A percentile compares a stretch with the other conserved stretches of the same genome.
Evolutionary conservation across 2,329 filamentous ascomycete species (phyloP).

Genomic region (Trichoderma brevicompactum): DNA sequence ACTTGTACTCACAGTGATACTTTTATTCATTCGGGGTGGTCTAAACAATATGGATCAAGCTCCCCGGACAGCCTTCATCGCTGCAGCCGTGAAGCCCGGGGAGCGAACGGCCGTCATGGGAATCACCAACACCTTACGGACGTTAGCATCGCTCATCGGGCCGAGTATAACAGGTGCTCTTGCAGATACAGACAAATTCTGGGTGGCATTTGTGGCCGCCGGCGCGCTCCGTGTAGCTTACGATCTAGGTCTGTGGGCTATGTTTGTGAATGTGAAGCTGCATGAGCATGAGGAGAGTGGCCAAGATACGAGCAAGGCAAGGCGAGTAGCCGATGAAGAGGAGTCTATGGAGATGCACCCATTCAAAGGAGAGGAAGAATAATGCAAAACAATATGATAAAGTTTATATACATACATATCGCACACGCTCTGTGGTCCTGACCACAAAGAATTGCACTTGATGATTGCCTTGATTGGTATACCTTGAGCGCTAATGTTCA

Average conservation of each 20-base stretch:
- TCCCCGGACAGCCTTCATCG: constrained; percentile 67
- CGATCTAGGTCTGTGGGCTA: constrained; percentile 60
- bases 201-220: constrained; percentile 65
- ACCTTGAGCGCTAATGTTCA: too few relatives aligned
- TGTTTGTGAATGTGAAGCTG: constrained; percentile 63
- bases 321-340: constrained; percentile 19
- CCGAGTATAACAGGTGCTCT: constrained; percentile 61
- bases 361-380: too few relatives aligned
- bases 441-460: too few relatives aligned
- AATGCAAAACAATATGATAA: too few relatives aligned
- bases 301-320: not conserved
- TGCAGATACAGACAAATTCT: constrained; percentile 58
- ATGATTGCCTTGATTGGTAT: too few relatives aligned
- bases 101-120: constrained; percentile 74
- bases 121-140: constrained; percentile 65
- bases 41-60: constrained; percentile 73
- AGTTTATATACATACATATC: too few relatives aligned
- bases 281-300: constrained; percentile 46
- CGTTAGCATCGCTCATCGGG: constrained; percentile 59
- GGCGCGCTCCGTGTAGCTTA: constrained; percentile 59
- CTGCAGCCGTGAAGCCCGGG: constrained; percentile 65
- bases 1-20: constrained; percentile 55
- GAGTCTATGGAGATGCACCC: not conserved
- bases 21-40: constrained; percentile 63
- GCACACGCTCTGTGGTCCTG: too few relatives aligned